phyloP scores from a whole-genome alignment of 345 rosid genomes.

The Euphorbia lathyris region DNA sequence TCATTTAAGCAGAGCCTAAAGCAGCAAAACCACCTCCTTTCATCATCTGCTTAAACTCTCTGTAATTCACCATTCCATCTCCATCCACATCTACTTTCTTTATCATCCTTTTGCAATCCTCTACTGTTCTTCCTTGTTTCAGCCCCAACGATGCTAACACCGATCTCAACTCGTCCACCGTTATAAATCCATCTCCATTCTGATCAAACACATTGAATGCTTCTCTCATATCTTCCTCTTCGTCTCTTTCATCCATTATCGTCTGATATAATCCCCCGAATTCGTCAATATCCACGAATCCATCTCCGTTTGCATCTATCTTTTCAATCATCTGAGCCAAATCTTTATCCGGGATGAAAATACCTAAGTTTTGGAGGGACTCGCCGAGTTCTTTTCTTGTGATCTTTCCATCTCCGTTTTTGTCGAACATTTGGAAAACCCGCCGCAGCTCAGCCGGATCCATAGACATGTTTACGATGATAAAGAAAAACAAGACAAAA shows the following conservation, averaged over 20 bases:
- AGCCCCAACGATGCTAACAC: constrained; percentile 83
- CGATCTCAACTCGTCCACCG: constrained; percentile 78
- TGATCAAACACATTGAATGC: constrained; percentile 93
- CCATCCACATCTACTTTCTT: constrained; percentile 90
- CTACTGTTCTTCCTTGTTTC: constrained; percentile 75
- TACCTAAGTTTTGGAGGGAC: constrained; percentile 65
- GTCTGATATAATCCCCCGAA: constrained; percentile 70
- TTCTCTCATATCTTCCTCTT: constrained; percentile 76
- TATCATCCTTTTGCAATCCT: constrained; percentile 84
- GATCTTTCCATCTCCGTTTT: constrained; percentile 79
- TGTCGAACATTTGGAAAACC: constrained; percentile 88
- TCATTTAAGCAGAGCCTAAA: constrained; percentile 38
- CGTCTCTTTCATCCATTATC: constrained; percentile 83
- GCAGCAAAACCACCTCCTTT: constrained; percentile 90
- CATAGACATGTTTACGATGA: constrained; percentile 28
- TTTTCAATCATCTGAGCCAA: constrained; percentile 75
- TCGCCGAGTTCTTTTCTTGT: constrained; percentile 68
- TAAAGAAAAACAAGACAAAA: constrained; percentile 3
- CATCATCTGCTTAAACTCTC: constrained; percentile 94
- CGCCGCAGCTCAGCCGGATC: constrained; percentile 69
- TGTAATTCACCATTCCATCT: constrained; percentile 81
- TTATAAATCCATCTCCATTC: constrained; percentile 86
- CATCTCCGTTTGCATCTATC: constrained; percentile 80
- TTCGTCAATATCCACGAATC: constrained; percentile 80
- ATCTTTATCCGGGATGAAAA: constrained; percentile 60